phyloP scores from a whole-genome alignment of 306 rosid species.

The barrel medic (Medicago truncatula) region DNA sequence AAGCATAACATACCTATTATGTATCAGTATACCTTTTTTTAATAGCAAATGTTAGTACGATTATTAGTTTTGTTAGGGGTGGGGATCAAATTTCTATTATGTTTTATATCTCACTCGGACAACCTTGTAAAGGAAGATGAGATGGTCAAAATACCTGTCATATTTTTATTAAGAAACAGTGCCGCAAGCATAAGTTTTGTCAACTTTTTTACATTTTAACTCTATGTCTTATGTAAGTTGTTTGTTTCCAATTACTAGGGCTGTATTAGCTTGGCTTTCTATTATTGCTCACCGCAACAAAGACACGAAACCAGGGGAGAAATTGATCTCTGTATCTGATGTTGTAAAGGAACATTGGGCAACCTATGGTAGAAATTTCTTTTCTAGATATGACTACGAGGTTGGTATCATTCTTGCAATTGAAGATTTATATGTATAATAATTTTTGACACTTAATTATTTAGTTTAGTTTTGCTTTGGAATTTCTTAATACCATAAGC shows the following conservation, averaged over 20 bases:
- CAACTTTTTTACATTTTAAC: not conserved
- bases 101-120: too few species aligned
- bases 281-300: slow-evolving; percentile 84
- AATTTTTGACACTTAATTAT: slow-evolving; percentile 19
- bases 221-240: too few species aligned
- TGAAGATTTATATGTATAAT: slow-evolving; percentile 24
- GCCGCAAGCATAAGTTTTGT: not conserved
- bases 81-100: too few species aligned
- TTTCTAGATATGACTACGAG: slow-evolving; percentile 96
- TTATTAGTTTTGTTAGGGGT: too few species aligned
- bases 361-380: slow-evolving; percentile 89
- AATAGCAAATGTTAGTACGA: too few species aligned
- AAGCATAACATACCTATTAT: not conserved
- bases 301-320: slow-evolving; percentile 82
- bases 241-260: slow-evolving; percentile 57
- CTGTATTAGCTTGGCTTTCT: slow-evolving; percentile 98
- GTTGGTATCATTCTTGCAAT: slow-evolving; percentile 47
- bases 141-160: too few species aligned
- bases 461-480: slow-evolving; percentile 25
- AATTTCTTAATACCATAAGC: not conserved
- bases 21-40: not conserved
- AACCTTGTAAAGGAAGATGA: too few species aligned
- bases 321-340: slow-evolving; percentile 83
- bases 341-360: slow-evolving; percentile 91
- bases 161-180: slow-evolving; percentile 6